These are phyloP conservation scores for Sindora glabra DNA, from an alignment of 306 rosid genomes.

Conservation along the genomic window DNA sequence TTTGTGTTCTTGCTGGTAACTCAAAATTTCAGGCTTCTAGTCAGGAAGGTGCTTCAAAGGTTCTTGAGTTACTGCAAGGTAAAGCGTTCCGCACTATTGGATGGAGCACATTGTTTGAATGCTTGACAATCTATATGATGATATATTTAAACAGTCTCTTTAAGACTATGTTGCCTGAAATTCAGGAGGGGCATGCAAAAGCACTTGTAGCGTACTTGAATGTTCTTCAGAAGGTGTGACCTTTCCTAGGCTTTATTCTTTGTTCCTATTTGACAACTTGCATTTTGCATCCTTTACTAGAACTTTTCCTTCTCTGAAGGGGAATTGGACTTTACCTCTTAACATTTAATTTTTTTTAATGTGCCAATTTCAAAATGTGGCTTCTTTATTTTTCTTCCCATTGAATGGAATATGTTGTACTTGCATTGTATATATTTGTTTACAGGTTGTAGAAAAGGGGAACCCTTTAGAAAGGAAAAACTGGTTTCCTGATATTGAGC, in stretches of 20 bases:
- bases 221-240: slow-evolving; percentile 77
- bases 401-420: background rate
- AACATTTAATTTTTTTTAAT: too few relatives aligned
- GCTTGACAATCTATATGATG: slow-evolving; percentile 88
- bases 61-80: slow-evolving; percentile 89
- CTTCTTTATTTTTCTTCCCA: background rate
- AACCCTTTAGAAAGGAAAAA: slow-evolving; percentile 72
- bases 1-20: slow-evolving; percentile 5
- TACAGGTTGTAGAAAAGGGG: slow-evolving; percentile 89
- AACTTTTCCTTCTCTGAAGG: too few relatives aligned
- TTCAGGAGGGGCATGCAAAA: slow-evolving; percentile 93
- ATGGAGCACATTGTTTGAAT: slow-evolving; percentile 93
- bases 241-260: background rate
- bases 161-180: slow-evolving; percentile 80
- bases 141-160: slow-evolving; percentile 87
- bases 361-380: too few relatives aligned
- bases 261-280: background rate
- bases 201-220: slow-evolving; percentile 90
- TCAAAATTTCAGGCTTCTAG: slow-evolving; percentile 69
- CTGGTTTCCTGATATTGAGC: slow-evolving; percentile 95
- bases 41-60: slow-evolving; percentile 90
- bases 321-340: too few relatives aligned
- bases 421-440: slow-evolving; percentile 13
- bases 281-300: too few relatives aligned
- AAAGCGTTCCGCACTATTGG: slow-evolving; percentile 95